These are phyloP conservation scores for Leucoagaricus sp. DNA, from an alignment of 1,284 basidiomycete species.

Conservation along the genomic window DNA sequence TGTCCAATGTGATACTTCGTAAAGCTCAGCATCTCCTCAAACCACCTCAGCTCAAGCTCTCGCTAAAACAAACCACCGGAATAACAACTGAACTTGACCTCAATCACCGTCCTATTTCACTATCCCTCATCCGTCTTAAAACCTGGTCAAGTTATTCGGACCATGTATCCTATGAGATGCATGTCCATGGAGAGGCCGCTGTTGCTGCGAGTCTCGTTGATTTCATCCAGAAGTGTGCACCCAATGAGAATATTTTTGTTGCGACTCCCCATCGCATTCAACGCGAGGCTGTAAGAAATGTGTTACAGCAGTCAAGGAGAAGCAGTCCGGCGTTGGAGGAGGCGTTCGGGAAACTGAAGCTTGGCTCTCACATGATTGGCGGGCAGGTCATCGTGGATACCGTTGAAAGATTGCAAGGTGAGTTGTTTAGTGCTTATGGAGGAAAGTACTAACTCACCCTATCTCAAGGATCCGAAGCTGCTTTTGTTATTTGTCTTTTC, in stretches of 20 bases:
- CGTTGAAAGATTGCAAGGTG: constrained; percentile 49
- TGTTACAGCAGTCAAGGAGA: constrained; percentile 27
- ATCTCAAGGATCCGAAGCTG: constrained; percentile 46
- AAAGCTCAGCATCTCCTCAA: constrained; percentile 35
- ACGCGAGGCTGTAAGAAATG: constrained; percentile 45
- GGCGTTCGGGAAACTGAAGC: constrained; percentile 19
- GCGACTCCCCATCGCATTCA: constrained; percentile 52
- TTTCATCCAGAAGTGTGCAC: constrained; percentile 37
- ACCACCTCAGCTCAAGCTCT: constrained; percentile 27
- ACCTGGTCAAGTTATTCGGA: constrained; percentile 30
- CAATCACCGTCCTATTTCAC: constrained; percentile 38
- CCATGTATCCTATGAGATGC: constrained; percentile 42
- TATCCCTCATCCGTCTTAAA: constrained; percentile 40
- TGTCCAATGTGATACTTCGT: constrained; percentile 42
- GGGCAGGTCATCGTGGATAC: constrained; percentile 46
- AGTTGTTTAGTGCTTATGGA: not conserved
- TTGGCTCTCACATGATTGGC: constrained; percentile 6
- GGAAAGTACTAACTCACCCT: not conserved
- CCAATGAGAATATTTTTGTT: constrained; percentile 47
- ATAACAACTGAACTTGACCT: constrained; percentile 17
- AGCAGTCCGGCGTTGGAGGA: constrained; percentile 18
- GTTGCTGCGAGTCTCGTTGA: constrained; percentile 44
- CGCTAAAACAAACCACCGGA: constrained; percentile 12
- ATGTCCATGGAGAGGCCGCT: constrained; percentile 47
- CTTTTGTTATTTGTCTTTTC: constrained; percentile 52